Base-by-base conservation (phyloP, 2,329 filamentous ascomycete genomes). In the Rutstroemia sp. region DNA sequence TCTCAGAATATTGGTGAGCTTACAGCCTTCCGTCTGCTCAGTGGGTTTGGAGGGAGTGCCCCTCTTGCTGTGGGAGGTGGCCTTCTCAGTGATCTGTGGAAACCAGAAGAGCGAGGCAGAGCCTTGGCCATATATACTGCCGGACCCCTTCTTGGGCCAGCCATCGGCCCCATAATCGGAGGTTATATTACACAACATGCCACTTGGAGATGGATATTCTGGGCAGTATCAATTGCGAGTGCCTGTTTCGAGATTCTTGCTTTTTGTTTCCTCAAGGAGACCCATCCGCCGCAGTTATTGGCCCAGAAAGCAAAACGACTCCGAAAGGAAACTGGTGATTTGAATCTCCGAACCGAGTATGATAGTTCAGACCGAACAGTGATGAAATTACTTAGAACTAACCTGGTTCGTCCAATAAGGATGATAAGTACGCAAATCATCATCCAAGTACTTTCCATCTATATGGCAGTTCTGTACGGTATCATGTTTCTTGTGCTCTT, bases 1-100 rank as follows among this genome's bases (percentile, higher is more conserved):
- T 73, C 78, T 0, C 74, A 74, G 0, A 73, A 70, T 14, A 64
- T 79, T 17, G 69, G 66, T 12, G 66, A 75, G 42, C 71, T 86
- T 36, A 76, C 84, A 45, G 74, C 70, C n/a, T 83, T 86, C 62
- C 79, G 84, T 1, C 78, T 87, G 60, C 62, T 87, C 2, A 76
- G 78, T 3, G 87, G 86, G 8, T 69, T 81, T n/a, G 83, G 84
- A 48, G 86, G 84, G 71, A 9, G 77, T 21, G 51, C 60, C n/a
- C 49, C 56, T 4, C 44, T 88, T 9, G 85, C 84, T 0, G 83
- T 84, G 59, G 63, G 60, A 10, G 82, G 82, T 38, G 84, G 84
- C 48, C 73, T 64, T 9, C 57, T 80, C 0, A 68, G 69, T 0
- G 77, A 80, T 60, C 63, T 74, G 2, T 80, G 73, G 73, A 63